A percentile compares a stretch with the other conserved stretches of the same genome.
Conservation (phyloP, 768 basidiomycete genomes). For the Gyrodon lividus region DNA sequence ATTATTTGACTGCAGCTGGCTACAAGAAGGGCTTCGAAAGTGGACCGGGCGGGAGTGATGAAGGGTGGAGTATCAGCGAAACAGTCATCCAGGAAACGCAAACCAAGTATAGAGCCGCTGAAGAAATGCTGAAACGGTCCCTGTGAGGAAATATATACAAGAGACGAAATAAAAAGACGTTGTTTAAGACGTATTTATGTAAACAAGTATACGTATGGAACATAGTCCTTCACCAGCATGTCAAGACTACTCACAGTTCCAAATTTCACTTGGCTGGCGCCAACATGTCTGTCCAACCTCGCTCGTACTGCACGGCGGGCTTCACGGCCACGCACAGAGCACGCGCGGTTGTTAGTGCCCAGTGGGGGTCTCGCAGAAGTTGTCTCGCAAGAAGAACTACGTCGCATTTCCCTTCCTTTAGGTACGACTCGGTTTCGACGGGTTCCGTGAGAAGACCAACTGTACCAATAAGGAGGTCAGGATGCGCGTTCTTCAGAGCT, state of each 20-base stretch:
- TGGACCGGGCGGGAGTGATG: slow-evolving; percentile 62
- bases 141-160: slow-evolving; percentile 10
- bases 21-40: slow-evolving; percentile 79
- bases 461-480: slow-evolving; percentile 52
- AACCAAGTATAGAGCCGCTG: slow-evolving; percentile 77
- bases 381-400: slow-evolving; percentile 67
- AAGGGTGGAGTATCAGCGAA: slow-evolving; percentile 79
- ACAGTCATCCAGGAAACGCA: slow-evolving; percentile 76
- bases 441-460: slow-evolving; percentile 76
- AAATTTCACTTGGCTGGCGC: slow-evolving; percentile 9
- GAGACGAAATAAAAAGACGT: neutral
- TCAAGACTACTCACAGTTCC: neutral
- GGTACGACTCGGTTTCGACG: slow-evolving; percentile 54
- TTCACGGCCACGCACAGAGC: slow-evolving; percentile 64
- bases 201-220: neutral
- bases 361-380: slow-evolving; percentile 64
- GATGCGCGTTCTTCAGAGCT: slow-evolving; percentile 58
- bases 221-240: neutral
- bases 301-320: slow-evolving; percentile 70
- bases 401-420: slow-evolving; percentile 68
- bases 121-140: slow-evolving; percentile 49
- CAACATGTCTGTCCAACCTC: slow-evolving; percentile 49
- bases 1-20: slow-evolving; percentile 76
- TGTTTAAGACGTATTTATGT: slow-evolving; percentile 1
- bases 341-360: slow-evolving; percentile 59